Evolutionary conservation across 2,329 filamentous ascomycete species (phyloP), one percentile per base, ranked within the genome.

Genomic region (Verticillium nubilum): DNA sequence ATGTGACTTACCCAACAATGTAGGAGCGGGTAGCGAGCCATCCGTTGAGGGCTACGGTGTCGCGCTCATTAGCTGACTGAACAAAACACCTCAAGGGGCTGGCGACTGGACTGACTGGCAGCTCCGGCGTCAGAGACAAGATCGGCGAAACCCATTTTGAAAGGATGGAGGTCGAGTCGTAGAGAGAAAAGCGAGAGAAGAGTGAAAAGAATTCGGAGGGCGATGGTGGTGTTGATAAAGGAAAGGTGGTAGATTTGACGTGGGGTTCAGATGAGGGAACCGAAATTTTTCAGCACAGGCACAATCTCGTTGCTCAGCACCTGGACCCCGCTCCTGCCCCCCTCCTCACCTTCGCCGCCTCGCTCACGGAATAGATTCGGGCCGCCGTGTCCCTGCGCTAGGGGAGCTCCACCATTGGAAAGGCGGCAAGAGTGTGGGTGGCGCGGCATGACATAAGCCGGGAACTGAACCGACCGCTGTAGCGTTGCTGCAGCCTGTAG

Each of bases 21-120:
- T 94, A 94, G 79, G 86, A 90, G 73, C 88, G 86, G 72, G 87
- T 90, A 74, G 81, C 82, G 73, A 89, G 80, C 86, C 86, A 91
- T 80, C 77, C 84, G 81, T 91, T 87, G 70, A 91, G 85, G 70
- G 87, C 85, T 87, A 47, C 42, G 42, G 19, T 47, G 42, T 47
- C n/a, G 42, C 42, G 42, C 42, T 47, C 42, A 47, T 47, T 47
- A 47, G 42, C 42, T 47, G 42, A 47, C 42, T 47, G 42, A 47
- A 47, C 42, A 47, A 47, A 47, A 47, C 42, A 47, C 42, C 42
- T 47, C 42, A 47, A 47, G 42, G 42, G 42, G 42, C 42, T 47
- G 42, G 42, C 42, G 42, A 47, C 42, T 35, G 54, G 59, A 63
- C 80, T 66, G 76, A 84, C 81, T 70, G 67, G 80, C 78, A 63